Percentiles rank a stretch among this genome's conserved stretches.
Conservation (phyloP, 345 rosid genomes). For the Brassica carinata region DNA sequence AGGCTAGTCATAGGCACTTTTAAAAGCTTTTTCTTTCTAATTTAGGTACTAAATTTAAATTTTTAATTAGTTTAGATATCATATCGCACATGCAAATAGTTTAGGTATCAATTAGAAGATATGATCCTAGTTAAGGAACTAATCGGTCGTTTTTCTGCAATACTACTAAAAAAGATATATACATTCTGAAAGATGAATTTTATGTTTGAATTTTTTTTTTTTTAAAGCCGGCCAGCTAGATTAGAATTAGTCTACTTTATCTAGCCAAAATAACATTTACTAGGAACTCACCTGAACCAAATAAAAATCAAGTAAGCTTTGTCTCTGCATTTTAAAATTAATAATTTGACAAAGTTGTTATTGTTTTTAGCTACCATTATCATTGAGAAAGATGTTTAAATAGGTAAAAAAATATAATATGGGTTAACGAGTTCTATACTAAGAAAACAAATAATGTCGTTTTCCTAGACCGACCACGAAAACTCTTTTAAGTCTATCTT, state of each 20-base stretch:
- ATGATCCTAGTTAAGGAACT: too few relatives aligned
- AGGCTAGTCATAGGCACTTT: too few relatives aligned
- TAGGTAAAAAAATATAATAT: background rate
- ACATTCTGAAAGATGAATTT: background rate
- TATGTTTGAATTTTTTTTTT: background rate
- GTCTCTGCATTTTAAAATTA: background rate
- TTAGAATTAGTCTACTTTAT: background rate
- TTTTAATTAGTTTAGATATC: too few relatives aligned
- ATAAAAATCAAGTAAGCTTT: background rate
- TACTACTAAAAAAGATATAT: background rate
- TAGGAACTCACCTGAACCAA: background rate
- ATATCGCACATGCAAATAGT: too few relatives aligned
- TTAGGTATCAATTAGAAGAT: too few relatives aligned
- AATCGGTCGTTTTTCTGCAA: background rate
- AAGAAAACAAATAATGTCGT: background rate
- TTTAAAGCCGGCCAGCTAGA: background rate
- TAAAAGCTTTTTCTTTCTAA: too few relatives aligned
- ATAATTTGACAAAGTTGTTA: background rate
- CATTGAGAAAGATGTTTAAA: background rate
- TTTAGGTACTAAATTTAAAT: too few relatives aligned
- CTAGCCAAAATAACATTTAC: background rate
- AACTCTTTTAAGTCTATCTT: background rate
- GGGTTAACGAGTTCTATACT: slow-evolving; percentile 8
- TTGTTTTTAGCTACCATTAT: background rate
- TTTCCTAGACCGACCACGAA: slow-evolving; percentile 16